Conservation (phyloP, 495 filamentous ascomycete genomes). For the Terfezia boudieri region DNA sequence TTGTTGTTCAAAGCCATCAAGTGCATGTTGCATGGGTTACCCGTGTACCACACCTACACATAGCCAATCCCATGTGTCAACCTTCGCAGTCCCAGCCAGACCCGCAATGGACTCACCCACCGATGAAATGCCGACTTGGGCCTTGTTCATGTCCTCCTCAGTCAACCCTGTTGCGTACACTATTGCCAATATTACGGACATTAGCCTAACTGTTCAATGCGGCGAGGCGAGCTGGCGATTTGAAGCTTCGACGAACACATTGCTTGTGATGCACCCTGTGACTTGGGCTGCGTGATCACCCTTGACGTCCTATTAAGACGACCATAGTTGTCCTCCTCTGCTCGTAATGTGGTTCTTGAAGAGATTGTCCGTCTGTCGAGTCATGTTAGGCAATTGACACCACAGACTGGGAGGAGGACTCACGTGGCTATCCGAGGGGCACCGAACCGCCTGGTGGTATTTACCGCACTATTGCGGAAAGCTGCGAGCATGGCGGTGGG, state of each 20-base stretch:
- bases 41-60: constrained; percentile 44
- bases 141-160: constrained; percentile 70
- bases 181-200: neutral
- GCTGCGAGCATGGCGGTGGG: neutral
- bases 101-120: constrained; percentile 25
- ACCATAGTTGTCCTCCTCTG: constrained; percentile 1
- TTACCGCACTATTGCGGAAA: neutral
- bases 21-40: constrained; percentile 99
- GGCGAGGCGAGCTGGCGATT: neutral
- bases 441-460: neutral
- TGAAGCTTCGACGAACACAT: constrained; percentile 31
- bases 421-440: neutral
- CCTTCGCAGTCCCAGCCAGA: neutral
- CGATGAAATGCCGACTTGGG: constrained; percentile 91
- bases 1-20: constrained; percentile 64
- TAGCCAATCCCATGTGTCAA: neutral
- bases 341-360: neutral
- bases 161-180: constrained; percentile 77
- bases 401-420: neutral
- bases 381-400: neutral
- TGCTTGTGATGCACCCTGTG: constrained; percentile 92
- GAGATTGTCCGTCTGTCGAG: neutral
- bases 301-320: constrained; percentile 60
- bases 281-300: constrained; percentile 78
- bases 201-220: neutral